phyloP scores from a whole-genome alignment of 2,329 filamentous ascomycete species.

The Dactylonectria macrodidyma region DNA sequence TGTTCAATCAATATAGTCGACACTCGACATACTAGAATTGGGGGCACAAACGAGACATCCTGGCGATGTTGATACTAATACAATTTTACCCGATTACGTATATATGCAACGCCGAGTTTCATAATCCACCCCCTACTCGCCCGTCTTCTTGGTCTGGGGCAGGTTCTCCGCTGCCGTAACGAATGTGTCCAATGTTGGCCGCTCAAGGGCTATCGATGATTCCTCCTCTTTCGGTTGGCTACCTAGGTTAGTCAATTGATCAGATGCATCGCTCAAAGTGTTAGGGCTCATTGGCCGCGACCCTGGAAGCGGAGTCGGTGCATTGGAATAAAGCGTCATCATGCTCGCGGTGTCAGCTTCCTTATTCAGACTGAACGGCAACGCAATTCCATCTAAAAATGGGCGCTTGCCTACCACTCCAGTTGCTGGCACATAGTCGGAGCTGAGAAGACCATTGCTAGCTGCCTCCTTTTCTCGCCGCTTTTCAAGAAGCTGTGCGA shows the following conservation, averaged over 20 bases:
- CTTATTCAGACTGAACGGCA: constrained; percentile 79
- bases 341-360: constrained; percentile 79
- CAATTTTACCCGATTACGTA: constrained; percentile 34
- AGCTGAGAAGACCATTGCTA: constrained; percentile 61
- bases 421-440: constrained; percentile 60
- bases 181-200: constrained; percentile 67
- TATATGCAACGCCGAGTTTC: constrained; percentile 29
- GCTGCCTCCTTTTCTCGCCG: constrained; percentile 57
- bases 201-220: constrained; percentile 33
- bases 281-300: constrained; percentile 53
- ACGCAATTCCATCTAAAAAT: constrained; percentile 77
- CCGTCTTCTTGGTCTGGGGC: constrained; percentile 48
- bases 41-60: constrained; percentile 37
- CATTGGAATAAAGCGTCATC: constrained; percentile 71
- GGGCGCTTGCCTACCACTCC: constrained; percentile 74
- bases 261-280: constrained; percentile 14
- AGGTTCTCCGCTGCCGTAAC: constrained; percentile 66
- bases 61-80: constrained; percentile 28
- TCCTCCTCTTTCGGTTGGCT: constrained; percentile 24
- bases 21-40: constrained; percentile 18
- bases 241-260: constrained; percentile 19
- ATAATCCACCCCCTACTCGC: constrained; percentile 23
- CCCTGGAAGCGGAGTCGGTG: constrained; percentile 45
- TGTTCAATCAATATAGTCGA: constrained; percentile 21
- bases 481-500: constrained; percentile 60